Evolutionary conservation across 495 filamentous ascomycete species (phyloP).

Genomic region (Penicillium odoratum): DNA sequence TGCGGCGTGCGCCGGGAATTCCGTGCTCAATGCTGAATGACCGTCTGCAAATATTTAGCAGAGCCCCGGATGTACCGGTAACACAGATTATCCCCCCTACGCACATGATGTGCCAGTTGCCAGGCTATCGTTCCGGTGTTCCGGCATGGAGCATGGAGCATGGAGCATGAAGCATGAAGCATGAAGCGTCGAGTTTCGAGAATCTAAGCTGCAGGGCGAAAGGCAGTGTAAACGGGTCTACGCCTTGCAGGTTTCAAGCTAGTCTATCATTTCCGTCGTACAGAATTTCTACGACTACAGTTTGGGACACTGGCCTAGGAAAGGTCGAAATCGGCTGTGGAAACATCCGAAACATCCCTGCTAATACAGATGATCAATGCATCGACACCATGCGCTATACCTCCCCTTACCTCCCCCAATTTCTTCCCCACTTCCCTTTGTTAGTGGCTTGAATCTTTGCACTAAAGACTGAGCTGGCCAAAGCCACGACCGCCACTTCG

Average conservation of each 20-base stretch:
- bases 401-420: not conserved
- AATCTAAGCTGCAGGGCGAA: not conserved
- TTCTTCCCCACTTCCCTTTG: not conserved
- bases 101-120: slow-evolving; percentile 16
- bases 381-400: not conserved
- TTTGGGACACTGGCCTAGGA: not conserved
- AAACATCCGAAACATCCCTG: not conserved
- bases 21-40: slow-evolving; percentile 16
- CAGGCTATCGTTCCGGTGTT: slow-evolving; percentile 20
- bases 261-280: not conserved
- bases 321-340: not conserved
- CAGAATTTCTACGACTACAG: not conserved
- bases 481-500: slow-evolving; percentile 4
- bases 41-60: slow-evolving; percentile 13
- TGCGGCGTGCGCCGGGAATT: slow-evolving; percentile 13
- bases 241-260: not conserved
- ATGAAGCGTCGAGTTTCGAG: not conserved
- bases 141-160: slow-evolving; percentile 9
- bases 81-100: slow-evolving; percentile 9
- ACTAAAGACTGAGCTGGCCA: slow-evolving; percentile 5
- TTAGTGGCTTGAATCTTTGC: not conserved
- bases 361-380: not conserved
- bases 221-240: not conserved
- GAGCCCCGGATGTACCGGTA: slow-evolving; percentile 13
- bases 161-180: too few relatives aligned